Conservation (phyloP, 1,284 basidiomycete species). For the Vanrija humicola region DNA sequence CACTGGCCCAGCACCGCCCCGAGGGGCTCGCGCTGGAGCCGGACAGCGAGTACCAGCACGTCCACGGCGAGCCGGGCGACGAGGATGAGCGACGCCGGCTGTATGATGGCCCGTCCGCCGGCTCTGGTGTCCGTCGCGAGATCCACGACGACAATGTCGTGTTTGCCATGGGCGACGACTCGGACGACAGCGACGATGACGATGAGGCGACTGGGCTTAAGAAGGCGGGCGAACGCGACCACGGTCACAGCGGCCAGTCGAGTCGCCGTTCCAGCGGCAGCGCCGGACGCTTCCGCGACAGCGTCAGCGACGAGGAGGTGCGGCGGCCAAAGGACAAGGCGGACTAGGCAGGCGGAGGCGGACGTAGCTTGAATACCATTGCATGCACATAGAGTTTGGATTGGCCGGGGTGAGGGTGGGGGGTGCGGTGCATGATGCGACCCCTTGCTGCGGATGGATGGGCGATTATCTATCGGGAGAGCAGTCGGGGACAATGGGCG, state of each 20-base stretch:
- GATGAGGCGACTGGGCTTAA: slow-evolving; percentile 13
- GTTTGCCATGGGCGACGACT: slow-evolving; percentile 77
- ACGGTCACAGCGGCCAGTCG: slow-evolving; percentile 21
- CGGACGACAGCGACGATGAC: slow-evolving; percentile 55
- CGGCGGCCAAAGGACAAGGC: neutral
- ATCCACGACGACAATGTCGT: slow-evolving; percentile 69
- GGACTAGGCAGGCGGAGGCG: neutral
- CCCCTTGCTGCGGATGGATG: too few relatives aligned
- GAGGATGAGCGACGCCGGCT: slow-evolving; percentile 6
- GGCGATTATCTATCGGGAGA: too few relatives aligned
- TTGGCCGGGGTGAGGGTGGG: too few relatives aligned
- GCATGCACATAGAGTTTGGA: neutral
- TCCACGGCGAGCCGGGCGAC: neutral
- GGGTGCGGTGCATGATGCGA: too few relatives aligned
- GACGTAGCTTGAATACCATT: too few relatives aligned
- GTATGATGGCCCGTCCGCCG: slow-evolving; percentile 1
- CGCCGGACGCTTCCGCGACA: neutral
- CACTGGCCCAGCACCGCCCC: slow-evolving; percentile 53
- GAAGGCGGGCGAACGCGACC: slow-evolving; percentile 11
- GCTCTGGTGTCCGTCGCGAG: slow-evolving; percentile 33
- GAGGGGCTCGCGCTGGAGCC: slow-evolving; percentile 4
- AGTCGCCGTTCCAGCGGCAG: slow-evolving; percentile 22
- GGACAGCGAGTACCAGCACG: slow-evolving; percentile 5
- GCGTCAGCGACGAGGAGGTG: neutral
- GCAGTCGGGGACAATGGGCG: too few relatives aligned